phyloP scores from a whole-genome alignment of 1,284 basidiomycete genomes.

The Malassezia cuniculi region DNA sequence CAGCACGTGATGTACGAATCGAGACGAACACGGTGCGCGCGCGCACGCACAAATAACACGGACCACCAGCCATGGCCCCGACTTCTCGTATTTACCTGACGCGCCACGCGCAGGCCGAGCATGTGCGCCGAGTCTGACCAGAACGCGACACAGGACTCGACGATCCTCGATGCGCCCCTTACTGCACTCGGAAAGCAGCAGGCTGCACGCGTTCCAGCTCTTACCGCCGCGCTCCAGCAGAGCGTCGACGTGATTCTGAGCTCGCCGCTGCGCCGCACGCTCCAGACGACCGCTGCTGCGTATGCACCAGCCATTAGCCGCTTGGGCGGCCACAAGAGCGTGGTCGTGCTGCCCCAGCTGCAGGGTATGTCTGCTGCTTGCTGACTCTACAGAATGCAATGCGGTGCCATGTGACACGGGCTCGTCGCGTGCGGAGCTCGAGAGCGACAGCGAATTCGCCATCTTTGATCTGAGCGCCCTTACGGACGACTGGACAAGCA shows the following conservation, averaged over 20 bases:
- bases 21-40: neutral
- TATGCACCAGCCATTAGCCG: conserved; percentile 31
- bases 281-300: conserved; percentile 39
- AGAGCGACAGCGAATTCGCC: conserved; percentile 29
- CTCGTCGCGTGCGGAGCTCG: conserved; percentile 29
- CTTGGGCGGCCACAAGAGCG: conserved; percentile 28
- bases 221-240: conserved; percentile 24
- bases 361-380: conserved; percentile 18
- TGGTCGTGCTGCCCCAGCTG: conserved; percentile 35
- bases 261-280: conserved; percentile 34
- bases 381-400: conserved; percentile 27
- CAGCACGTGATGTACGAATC: too few species aligned
- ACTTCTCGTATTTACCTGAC: conserved; percentile 27
- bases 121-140: conserved; percentile 20
- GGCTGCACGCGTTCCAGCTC: conserved; percentile 23
- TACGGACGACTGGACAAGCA: conserved; percentile 41
- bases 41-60: too few species aligned
- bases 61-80: conserved; percentile 12
- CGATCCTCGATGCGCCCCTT: conserved; percentile 40
- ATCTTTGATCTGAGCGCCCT: conserved; percentile 36
- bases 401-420: conserved; percentile 42
- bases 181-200: conserved; percentile 40
- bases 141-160: conserved; percentile 32
- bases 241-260: conserved; percentile 30
- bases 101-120: conserved; percentile 34